These are phyloP conservation scores for Stemphylium vesicarium DNA, from an alignment of 2,329 filamentous ascomycete genomes.

Conservation along the genomic window DNA sequence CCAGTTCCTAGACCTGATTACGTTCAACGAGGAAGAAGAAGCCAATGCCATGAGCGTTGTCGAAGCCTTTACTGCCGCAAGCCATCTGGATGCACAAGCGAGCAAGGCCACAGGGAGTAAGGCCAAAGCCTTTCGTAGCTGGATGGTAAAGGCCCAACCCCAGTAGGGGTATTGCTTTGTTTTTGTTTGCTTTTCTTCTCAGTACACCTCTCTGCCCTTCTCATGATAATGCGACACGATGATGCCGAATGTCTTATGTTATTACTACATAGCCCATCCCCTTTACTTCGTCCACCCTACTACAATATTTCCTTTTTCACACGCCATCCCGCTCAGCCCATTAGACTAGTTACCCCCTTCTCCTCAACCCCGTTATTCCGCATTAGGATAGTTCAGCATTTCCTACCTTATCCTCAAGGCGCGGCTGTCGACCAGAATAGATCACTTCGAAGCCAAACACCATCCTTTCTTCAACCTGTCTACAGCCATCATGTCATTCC, in stretches of 20 bases:
- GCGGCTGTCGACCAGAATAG: slow-evolving; percentile 17
- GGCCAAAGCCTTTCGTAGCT: slow-evolving; percentile 34
- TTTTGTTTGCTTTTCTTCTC: slow-evolving; percentile 8
- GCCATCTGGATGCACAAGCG: slow-evolving; percentile 32
- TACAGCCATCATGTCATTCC: slow-evolving; percentile 7
- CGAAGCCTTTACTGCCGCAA: slow-evolving; percentile 37
- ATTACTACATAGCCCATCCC: slow-evolving; percentile 17
- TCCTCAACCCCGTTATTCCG: slow-evolving; percentile 1
- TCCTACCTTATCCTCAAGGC: slow-evolving; percentile 11
- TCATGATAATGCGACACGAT: slow-evolving; percentile 20
- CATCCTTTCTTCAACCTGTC: background rate
- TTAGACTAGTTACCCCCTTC: slow-evolving; percentile 9
- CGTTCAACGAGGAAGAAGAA: slow-evolving; percentile 29
- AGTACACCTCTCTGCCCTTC: slow-evolving; percentile 12
- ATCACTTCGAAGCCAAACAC: slow-evolving; percentile 12
- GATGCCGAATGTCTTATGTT: slow-evolving; percentile 21
- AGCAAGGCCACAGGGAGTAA: slow-evolving; percentile 24
- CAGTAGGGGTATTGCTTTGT: slow-evolving; percentile 5
- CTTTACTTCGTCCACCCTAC: slow-evolving; percentile 4
- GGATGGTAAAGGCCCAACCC: slow-evolving; percentile 24
- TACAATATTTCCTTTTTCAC: slow-evolving; percentile 5
- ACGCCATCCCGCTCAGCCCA: slow-evolving; percentile 16
- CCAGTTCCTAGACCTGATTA: slow-evolving; percentile 35
- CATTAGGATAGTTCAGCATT: slow-evolving; percentile 11
- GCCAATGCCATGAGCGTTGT: slow-evolving; percentile 28